phyloP scores from a whole-genome alignment of 305 asterid genomes.

The Fraxinus baroniana region DNA sequence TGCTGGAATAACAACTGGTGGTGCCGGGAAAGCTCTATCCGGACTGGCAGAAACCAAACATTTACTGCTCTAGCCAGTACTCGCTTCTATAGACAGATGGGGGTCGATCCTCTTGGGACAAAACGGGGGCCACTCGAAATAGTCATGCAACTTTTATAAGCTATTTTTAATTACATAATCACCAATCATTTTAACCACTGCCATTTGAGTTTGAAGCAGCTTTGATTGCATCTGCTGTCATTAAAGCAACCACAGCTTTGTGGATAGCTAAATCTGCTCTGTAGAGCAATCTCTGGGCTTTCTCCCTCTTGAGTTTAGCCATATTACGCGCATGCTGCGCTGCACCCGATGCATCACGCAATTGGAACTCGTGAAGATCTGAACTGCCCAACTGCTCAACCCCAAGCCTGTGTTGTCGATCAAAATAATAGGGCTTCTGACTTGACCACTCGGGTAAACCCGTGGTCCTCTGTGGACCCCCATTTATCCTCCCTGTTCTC shows the following conservation, averaged over 20 bases:
- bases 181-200: slow-evolving; percentile 29
- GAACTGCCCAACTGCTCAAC: slow-evolving; percentile 41
- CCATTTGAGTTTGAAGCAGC: slow-evolving; percentile 39
- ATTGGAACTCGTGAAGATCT: slow-evolving; percentile 62
- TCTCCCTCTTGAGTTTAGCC: slow-evolving; percentile 85
- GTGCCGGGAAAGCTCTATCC: slow-evolving; percentile 30
- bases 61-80: slow-evolving; percentile 18
- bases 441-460: slow-evolving; percentile 47
- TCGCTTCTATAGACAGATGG: slow-evolving; percentile 23
- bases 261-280: slow-evolving; percentile 84
- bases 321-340: slow-evolving; percentile 55
- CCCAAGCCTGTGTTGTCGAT: slow-evolving; percentile 39
- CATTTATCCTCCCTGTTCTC: slow-evolving; percentile 47
- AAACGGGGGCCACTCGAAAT: slow-evolving; percentile 12
- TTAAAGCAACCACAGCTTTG: slow-evolving; percentile 72
- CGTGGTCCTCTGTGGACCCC: slow-evolving; percentile 51
- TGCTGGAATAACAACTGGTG: slow-evolving; percentile 25
- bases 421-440: slow-evolving; percentile 39
- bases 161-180: slow-evolving; percentile 21
- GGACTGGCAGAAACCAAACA: slow-evolving; percentile 35
- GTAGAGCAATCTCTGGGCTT: slow-evolving; percentile 64
- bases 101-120: neutral
- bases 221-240: slow-evolving; percentile 84
- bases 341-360: slow-evolving; percentile 71
- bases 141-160: slow-evolving; percentile 8